These are phyloP conservation scores for Obelidium mucronatum DNA, from an alignment of 192 early-diverging fungal species.

Conservation along the genomic window DNA sequence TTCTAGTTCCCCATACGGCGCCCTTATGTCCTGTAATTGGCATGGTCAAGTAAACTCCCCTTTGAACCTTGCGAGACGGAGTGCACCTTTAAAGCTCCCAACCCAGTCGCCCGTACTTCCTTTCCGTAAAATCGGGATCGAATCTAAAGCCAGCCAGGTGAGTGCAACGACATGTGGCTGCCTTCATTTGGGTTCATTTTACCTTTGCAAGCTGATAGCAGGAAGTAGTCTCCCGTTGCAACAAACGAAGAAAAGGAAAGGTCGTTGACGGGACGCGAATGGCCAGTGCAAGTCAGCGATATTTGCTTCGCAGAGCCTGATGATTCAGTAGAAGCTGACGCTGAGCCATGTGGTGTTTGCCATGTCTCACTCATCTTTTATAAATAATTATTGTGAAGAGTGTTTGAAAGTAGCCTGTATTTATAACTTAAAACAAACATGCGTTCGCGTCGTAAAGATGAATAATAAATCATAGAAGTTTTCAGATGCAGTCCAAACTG, in stretches of 20 bases:
- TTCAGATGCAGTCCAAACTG: too few relatives aligned
- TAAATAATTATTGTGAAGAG: too few relatives aligned
- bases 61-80: background rate
- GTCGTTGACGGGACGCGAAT: conserved; percentile 90
- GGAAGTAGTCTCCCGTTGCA: conserved; percentile 74
- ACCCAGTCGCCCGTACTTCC: conserved; percentile 94
- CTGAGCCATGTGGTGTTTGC: conserved; percentile 9
- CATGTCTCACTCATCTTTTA: too few relatives aligned
- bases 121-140: conserved; percentile 85
- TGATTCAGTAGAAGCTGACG: conserved; percentile 1
- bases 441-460: too few relatives aligned
- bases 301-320: conserved; percentile 35
- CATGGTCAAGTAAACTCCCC: background rate
- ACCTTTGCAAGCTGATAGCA: conserved; percentile 92
- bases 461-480: too few relatives aligned
- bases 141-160: conserved; percentile 54
- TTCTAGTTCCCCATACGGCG: conserved; percentile 87
- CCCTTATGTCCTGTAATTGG: conserved; percentile 76
- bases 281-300: conserved; percentile 88
- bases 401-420: too few relatives aligned
- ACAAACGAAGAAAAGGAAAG: conserved; percentile 80
- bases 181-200: too few relatives aligned
- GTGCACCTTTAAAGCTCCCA: conserved; percentile 76
- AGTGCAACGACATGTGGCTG: background rate
- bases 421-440: too few relatives aligned